A percentile compares a stretch with the other conserved stretches of the same genome.
Evolutionary conservation across 2,329 filamentous ascomycete species (phyloP).

Genomic region (Helotiales sp.): DNA sequence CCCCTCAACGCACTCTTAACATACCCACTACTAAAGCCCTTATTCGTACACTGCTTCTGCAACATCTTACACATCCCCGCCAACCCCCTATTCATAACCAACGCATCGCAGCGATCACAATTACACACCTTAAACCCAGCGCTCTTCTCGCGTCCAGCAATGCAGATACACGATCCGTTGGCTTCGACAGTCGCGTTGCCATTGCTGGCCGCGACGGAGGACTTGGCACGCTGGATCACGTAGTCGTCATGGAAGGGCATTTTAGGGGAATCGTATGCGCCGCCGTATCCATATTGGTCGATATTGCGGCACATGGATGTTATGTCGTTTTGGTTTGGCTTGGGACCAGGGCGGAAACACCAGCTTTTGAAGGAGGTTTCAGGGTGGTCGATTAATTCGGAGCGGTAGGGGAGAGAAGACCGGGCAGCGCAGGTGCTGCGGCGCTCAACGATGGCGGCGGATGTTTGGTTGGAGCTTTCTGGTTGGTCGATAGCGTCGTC

Average conservation of each 20-base stretch:
- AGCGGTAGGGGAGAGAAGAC: neutral
- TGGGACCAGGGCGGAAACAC: neutral
- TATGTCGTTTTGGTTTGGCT: neutral
- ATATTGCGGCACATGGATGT: neutral
- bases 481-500: neutral
- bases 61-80: neutral
- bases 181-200: neutral
- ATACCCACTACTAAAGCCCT: neutral
- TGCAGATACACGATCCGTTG: neutral
- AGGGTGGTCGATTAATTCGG: neutral
- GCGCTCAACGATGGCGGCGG: neutral
- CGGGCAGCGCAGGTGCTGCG: neutral
- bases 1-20: neutral
- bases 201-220: neutral
- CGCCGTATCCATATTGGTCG: neutral
- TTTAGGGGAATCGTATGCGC: neutral
- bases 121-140: conserved; percentile 5
- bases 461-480: neutral
- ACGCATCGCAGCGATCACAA: neutral
- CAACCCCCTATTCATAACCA: neutral
- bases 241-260: conserved; percentile 5
- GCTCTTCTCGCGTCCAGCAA: neutral
- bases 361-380: neutral
- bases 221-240: neutral
- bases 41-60: neutral